Evolutionary conservation across 441 rosid species (phyloP).

Genomic region (Gossypium lobatum): DNA sequence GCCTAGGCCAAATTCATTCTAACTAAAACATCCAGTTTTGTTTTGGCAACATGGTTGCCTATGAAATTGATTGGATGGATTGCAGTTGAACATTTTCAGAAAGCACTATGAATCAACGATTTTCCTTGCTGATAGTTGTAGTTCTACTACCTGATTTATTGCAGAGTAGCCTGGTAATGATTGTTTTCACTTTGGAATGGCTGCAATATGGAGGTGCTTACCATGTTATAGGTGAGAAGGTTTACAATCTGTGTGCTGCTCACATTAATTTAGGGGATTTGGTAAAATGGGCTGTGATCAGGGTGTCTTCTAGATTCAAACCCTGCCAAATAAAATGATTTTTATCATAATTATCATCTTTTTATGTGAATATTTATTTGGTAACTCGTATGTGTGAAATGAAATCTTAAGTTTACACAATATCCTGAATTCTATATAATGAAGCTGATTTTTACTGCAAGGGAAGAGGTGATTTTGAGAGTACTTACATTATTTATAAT

Average conservation of each 20-base stretch:
- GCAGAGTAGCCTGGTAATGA: neutral
- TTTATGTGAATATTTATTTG: neutral
- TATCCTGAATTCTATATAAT: neutral
- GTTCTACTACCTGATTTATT: neutral
- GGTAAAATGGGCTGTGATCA: neutral
- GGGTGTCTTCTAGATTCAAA: neutral
- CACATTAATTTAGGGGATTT: neutral
- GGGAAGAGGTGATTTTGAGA: too few species aligned
- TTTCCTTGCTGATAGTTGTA: neutral
- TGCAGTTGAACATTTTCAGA: neutral
- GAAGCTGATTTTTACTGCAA: conserved; percentile 5
- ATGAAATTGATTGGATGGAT: neutral
- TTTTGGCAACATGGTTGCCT: neutral
- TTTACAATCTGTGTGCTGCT: neutral
- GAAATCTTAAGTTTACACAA: neutral
- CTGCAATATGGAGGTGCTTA: neutral
- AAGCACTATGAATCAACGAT: neutral
- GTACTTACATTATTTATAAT: too few species aligned
- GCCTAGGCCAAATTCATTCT: neutral
- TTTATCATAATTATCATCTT: neutral
- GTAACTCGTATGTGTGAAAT: neutral
- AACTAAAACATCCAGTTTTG: neutral
- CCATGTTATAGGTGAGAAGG: neutral
- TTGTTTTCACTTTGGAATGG: neutral
- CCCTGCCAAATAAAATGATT: too few species aligned